Conservation (phyloP, 768 basidiomycete genomes). For the Amanita pseudoporphyria region DNA sequence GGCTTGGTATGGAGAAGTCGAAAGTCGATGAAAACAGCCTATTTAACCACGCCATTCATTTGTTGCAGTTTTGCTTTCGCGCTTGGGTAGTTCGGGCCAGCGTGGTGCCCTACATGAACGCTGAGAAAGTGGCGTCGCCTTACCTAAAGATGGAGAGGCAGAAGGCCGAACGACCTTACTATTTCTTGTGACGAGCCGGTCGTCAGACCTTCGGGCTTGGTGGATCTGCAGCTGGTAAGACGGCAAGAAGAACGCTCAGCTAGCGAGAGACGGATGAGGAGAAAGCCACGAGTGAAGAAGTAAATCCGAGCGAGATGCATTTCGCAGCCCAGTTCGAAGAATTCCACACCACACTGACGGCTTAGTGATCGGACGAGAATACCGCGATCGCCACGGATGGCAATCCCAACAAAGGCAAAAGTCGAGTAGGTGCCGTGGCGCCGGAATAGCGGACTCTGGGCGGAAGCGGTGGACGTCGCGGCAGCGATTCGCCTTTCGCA, state of each 20-base stretch:
- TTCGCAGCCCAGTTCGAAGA: too few species aligned
- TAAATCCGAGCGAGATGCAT: slow-evolving; percentile 75
- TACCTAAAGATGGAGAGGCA: not conserved
- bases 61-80: slow-evolving; percentile 83
- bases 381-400: too few species aligned
- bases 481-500: too few species aligned
- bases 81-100: slow-evolving; percentile 79
- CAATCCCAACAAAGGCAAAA: too few species aligned
- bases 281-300: slow-evolving; percentile 88
- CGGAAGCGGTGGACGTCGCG: too few species aligned
- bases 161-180: slow-evolving; percentile 26
- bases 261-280: slow-evolving; percentile 70
- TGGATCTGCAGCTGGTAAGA: slow-evolving; percentile 63
- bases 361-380: too few species aligned
- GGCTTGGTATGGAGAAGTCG: too few species aligned
- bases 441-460: too few species aligned
- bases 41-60: slow-evolving; percentile 72
- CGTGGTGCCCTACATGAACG: slow-evolving; percentile 91
- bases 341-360: too few species aligned
- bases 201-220: slow-evolving; percentile 89
- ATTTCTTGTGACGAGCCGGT: slow-evolving; percentile 76
- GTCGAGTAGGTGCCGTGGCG: too few species aligned
- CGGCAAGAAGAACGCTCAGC: slow-evolving; percentile 40
- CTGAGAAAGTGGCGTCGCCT: slow-evolving; percentile 93
- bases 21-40: too few species aligned